Base-by-base conservation (phyloP, 371 early-diverging fungal species). In the Neoconidiobolus thromboides region DNA sequence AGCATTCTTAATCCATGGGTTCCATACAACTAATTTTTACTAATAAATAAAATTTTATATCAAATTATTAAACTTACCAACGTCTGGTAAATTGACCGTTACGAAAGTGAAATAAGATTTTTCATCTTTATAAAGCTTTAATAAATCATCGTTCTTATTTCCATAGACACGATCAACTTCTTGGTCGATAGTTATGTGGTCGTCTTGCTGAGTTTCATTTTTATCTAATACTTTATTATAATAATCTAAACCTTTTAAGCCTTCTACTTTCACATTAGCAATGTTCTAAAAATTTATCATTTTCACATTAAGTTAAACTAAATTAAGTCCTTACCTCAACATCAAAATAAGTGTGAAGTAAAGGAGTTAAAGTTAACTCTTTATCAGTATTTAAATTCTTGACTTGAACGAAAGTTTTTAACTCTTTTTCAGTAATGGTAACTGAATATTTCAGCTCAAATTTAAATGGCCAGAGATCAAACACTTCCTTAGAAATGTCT, bases 1-100 rank as follows among this genome's bases (percentile, higher is more conserved):
- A 7, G 95, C 81, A 73, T 89, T 91, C 41, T 89, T 91, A 12
- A 73, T 72, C 95, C 95, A 94, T 5, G 93, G 93, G 64, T 96
- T 96, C 97, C 97, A 96, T 42, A 96, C 85, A 52, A 94, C 94
- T 75, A 73, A 58, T 15, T 37, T 42, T 38, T 12, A 37, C 14
- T 56, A 4, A 43, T 37, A 50, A 48, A 49, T 15, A 60, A 12
- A 60, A 43, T n/a, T 61, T 40, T 38, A 3, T 42, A 40, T 38
- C 3, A 38, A 50, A 7, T 50, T 1, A 59, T 54, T 7, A 46
- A 10, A 62, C 62, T 68, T 73, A 78, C 81, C 85, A 62, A 81
- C 76, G 67, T 90, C 88, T 48, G 76, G 77, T 56, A 86, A 73
- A 58, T 76, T 74, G 37, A 61, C 67, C 56, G 82, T 80, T 60